These are phyloP conservation scores for Cylindrodendrum hubeiense DNA, from an alignment of 2,329 filamentous ascomycete genomes.

Conservation along the genomic window DNA sequence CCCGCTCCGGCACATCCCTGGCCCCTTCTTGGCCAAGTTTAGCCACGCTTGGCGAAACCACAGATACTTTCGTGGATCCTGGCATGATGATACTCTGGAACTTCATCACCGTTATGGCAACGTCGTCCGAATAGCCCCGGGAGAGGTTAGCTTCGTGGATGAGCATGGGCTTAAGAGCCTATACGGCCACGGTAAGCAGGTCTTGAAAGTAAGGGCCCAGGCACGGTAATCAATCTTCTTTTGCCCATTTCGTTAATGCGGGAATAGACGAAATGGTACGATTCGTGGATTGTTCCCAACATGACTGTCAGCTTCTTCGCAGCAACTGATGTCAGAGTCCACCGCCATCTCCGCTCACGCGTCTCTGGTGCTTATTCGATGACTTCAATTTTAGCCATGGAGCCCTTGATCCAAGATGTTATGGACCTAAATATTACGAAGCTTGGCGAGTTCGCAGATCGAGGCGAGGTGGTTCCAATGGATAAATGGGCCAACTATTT, in stretches of 20 bases:
- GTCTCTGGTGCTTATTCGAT: constrained; percentile 27
- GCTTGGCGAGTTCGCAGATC: constrained; percentile 8
- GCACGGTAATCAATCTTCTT: background rate
- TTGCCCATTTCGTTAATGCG: background rate
- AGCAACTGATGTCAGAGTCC: constrained; percentile 11
- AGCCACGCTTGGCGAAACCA: constrained; percentile 12
- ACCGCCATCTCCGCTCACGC: constrained; percentile 22
- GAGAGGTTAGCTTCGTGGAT: constrained; percentile 23
- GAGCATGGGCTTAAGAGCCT: constrained; percentile 1
- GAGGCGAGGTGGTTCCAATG: background rate
- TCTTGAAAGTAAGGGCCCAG: constrained; percentile 6
- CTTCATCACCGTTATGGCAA: constrained; percentile 23
- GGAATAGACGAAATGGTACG: constrained; percentile 13
- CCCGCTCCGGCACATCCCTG: constrained; percentile 8
- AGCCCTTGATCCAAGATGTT: constrained; percentile 18
- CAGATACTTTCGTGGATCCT: constrained; percentile 24
- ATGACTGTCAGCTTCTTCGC: constrained; percentile 31
- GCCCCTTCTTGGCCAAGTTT: constrained; percentile 7
- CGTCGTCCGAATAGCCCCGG: constrained; percentile 25
- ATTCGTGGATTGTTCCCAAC: constrained; percentile 23
- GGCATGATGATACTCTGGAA: constrained; percentile 20
- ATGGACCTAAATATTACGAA: constrained; percentile 24
- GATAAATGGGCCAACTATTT: constrained; percentile 27
- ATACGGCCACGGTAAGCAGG: constrained; percentile 23
- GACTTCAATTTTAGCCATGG: constrained; percentile 27